These are phyloP conservation scores for Articulospora tetracladia DNA, from an alignment of 495 filamentous ascomycete genomes.

Conservation along the genomic window DNA sequence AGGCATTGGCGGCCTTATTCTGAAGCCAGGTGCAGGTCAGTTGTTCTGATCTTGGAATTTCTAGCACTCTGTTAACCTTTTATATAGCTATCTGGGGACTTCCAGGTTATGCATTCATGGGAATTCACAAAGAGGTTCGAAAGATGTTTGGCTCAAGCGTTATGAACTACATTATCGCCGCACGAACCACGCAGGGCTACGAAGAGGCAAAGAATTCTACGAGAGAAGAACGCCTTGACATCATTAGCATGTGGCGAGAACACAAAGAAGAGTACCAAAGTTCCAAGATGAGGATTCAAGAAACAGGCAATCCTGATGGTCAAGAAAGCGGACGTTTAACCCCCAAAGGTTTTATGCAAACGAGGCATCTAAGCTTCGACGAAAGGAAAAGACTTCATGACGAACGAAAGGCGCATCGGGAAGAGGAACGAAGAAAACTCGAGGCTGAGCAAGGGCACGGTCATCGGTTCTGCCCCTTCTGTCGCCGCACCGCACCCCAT, in stretches of 20 bases:
- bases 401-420: constrained; percentile 30
- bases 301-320: constrained; percentile 17
- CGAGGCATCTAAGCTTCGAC: constrained; percentile 33
- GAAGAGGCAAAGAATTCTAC: constrained; percentile 50
- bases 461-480: constrained; percentile 22
- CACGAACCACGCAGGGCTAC: constrained; percentile 68
- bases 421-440: constrained; percentile 26
- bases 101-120: constrained; percentile 70
- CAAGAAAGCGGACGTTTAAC: constrained; percentile 21
- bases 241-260: constrained; percentile 53
- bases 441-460: constrained; percentile 7
- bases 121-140: constrained; percentile 69
- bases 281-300: constrained; percentile 16
- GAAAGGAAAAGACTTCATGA: constrained; percentile 47
- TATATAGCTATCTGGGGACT: constrained; percentile 53
- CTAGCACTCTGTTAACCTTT: background rate
- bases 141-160: constrained; percentile 58
- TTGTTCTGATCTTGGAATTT: background rate
- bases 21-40: constrained; percentile 68
- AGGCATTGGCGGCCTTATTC: constrained; percentile 64
- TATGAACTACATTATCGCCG: constrained; percentile 67
- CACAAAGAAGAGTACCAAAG: constrained; percentile 48
- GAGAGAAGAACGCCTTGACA: constrained; percentile 49
- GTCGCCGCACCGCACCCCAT: constrained; percentile 13
- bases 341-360: constrained; percentile 38